A percentile compares a stretch with the other conserved stretches of the same genome.
Evolutionary conservation across 257 asterid species (phyloP).

Genomic region (Gynochthodes officinalis): DNA sequence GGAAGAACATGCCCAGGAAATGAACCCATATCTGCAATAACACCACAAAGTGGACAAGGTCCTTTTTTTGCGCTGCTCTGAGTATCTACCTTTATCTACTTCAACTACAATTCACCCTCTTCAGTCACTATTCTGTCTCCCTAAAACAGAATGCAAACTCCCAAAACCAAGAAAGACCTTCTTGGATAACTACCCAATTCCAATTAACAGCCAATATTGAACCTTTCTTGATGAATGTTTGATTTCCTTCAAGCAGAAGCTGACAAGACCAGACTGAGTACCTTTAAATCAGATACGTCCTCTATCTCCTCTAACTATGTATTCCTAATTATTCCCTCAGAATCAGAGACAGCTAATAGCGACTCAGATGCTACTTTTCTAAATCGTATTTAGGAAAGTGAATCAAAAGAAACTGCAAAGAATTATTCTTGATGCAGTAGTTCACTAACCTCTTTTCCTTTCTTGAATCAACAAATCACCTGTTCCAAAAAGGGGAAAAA

Average conservation of each 20-base stretch:
- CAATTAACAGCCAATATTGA: not conserved
- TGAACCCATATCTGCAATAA: conserved; percentile 65
- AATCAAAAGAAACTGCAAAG: not conserved
- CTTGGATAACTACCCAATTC: not conserved
- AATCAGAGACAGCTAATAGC: conserved; percentile 2
- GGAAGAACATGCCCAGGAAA: conserved; percentile 92
- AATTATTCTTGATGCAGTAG: not conserved
- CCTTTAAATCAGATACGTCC: conserved; percentile 2
- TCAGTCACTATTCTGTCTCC: not conserved
- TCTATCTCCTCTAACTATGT: not conserved
- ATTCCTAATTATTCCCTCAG: not conserved
- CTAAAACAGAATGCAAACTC: conserved; percentile 2
- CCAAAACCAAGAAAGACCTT: conserved; percentile 2
- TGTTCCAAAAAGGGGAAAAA: not conserved
- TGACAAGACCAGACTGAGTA: not conserved
- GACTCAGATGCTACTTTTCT: not conserved
- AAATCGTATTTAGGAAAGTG: not conserved
- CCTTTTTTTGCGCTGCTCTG: conserved; percentile 4
- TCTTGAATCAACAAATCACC: conserved; percentile 6
- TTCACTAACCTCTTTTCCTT: not conserved
- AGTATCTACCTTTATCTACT: not conserved
- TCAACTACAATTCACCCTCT: not conserved
- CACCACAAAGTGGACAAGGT: conserved; percentile 15
- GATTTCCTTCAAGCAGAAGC: not conserved
- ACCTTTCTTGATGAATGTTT: not conserved